Percentiles rank a stretch among this genome's conserved stretches.
phyloP scores from a whole-genome alignment of 2,329 filamentous ascomycete genomes.

The Phialophora macrospora region DNA sequence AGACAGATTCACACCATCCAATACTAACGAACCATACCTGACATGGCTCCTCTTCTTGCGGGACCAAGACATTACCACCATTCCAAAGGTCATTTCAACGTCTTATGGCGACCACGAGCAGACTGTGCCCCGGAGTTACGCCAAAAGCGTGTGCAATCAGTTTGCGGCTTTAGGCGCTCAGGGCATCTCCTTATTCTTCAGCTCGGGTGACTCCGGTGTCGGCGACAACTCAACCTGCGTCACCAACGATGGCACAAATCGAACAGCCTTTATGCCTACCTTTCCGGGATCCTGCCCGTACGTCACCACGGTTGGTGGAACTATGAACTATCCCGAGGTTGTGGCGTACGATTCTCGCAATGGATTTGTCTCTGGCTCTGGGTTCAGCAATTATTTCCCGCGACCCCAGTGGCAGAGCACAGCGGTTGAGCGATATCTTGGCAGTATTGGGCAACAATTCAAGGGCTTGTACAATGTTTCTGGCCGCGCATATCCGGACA shows the following conservation, averaged over 20 bases:
- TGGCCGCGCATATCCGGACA: constrained; percentile 61
- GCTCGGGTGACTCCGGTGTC: constrained; percentile 64
- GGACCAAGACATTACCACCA: constrained; percentile 49
- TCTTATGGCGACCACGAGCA: constrained; percentile 73
- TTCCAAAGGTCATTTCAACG: constrained; percentile 67
- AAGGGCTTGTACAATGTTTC: constrained; percentile 56
- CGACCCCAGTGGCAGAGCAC: constrained; percentile 55
- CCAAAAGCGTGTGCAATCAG: constrained; percentile 64
- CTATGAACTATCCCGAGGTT: constrained; percentile 56
- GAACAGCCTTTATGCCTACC: constrained; percentile 61
- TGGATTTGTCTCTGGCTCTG: constrained; percentile 53
- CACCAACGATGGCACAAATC: constrained; percentile 63
- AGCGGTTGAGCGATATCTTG: constrained; percentile 54
- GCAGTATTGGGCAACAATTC: constrained; percentile 48
- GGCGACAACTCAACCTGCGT: constrained; percentile 59
- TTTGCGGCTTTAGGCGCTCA: constrained; percentile 70
- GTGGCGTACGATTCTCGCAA: constrained; percentile 53
- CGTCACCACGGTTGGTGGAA: constrained; percentile 69
- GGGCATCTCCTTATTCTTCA: constrained; percentile 68
- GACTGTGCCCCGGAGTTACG: constrained; percentile 65
- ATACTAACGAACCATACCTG: constrained; percentile 72
- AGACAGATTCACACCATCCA: constrained; percentile 49
- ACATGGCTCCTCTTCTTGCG: constrained; percentile 66
- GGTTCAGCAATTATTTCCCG: constrained; percentile 59
- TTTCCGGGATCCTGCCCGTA: constrained; percentile 73